Conservation (phyloP, 345 rosid genomes). For the Kandelia obovata region DNA sequence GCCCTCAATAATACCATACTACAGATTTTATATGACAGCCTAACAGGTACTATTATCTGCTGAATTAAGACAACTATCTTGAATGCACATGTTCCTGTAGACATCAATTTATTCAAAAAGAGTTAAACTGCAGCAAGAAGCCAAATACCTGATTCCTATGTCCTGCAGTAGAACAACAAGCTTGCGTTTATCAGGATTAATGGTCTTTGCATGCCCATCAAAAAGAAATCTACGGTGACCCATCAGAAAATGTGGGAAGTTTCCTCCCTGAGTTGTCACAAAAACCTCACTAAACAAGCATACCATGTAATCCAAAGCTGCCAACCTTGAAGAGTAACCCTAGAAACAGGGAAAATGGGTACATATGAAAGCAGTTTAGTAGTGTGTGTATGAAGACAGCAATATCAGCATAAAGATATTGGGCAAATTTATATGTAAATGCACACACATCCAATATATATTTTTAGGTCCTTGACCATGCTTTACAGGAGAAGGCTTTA, state of each 20-base stretch:
- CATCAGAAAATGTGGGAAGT: constrained; percentile 93
- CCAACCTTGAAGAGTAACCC: constrained; percentile 91
- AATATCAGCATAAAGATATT: background rate
- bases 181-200: constrained; percentile 80
- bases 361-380: constrained; percentile 5
- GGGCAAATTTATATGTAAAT: background rate
- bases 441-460: background rate
- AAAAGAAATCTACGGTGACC: constrained; percentile 89
- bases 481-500: background rate
- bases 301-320: constrained; percentile 87
- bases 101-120: background rate
- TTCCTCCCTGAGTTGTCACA: constrained; percentile 92
- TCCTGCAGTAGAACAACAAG: constrained; percentile 74
- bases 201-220: constrained; percentile 83
- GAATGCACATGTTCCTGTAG: background rate
- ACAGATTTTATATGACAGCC: background rate
- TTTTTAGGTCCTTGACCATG: background rate
- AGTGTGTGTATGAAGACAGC: background rate
- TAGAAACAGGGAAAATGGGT: constrained; percentile 23
- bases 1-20: too few species aligned
- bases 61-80: background rate
- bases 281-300: constrained; percentile 89
- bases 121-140: constrained; percentile 2
- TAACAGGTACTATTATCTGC: background rate
- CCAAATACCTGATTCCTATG: constrained; percentile 61